phyloP scores from a whole-genome alignment of 768 basidiomycete genomes.

The Rhizopogon vesiculosus region DNA sequence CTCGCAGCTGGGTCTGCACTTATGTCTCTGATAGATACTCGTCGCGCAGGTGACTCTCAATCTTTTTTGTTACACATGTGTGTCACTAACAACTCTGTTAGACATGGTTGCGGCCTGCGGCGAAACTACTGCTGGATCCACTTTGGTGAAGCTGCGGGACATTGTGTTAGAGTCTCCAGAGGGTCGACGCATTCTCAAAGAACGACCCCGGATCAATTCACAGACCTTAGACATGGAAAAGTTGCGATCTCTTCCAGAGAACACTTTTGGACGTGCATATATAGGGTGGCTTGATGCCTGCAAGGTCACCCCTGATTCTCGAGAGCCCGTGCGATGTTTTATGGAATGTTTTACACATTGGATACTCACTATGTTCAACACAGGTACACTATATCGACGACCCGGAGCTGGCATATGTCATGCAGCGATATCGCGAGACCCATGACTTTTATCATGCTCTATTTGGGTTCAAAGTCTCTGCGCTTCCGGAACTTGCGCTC shows the following conservation, averaged over 20 bases:
- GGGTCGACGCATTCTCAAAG: conserved; percentile 79
- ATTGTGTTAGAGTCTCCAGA: conserved; percentile 74
- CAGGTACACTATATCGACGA: conserved; percentile 95
- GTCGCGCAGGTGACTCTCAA: conserved; percentile 61
- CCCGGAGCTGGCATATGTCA: conserved; percentile 94
- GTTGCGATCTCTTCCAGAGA: conserved; percentile 64
- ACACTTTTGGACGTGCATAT: conserved; percentile 84
- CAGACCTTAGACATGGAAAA: conserved; percentile 66
- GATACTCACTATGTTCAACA: not conserved
- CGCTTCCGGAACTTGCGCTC: conserved; percentile 88
- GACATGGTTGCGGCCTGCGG: conserved; percentile 95
- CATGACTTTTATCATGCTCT: conserved; percentile 98
- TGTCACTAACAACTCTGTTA: conserved; percentile 26
- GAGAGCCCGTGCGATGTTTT: conserved; percentile 68
- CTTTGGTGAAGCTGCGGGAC: conserved; percentile 72
- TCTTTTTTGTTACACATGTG: not conserved
- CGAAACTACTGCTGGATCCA: conserved; percentile 84
- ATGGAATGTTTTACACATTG: not conserved
- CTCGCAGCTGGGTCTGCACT: conserved; percentile 83
- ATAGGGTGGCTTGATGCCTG: conserved; percentile 86
- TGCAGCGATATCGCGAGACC: conserved; percentile 97
- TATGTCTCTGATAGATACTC: conserved; percentile 76
- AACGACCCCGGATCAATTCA: conserved; percentile 79
- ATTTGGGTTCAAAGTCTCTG: conserved; percentile 81
- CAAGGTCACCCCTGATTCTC: conserved; percentile 88